These are phyloP conservation scores for Penicillium paradoxum DNA, from an alignment of 495 filamentous ascomycete species.

Conservation along the genomic window DNA sequence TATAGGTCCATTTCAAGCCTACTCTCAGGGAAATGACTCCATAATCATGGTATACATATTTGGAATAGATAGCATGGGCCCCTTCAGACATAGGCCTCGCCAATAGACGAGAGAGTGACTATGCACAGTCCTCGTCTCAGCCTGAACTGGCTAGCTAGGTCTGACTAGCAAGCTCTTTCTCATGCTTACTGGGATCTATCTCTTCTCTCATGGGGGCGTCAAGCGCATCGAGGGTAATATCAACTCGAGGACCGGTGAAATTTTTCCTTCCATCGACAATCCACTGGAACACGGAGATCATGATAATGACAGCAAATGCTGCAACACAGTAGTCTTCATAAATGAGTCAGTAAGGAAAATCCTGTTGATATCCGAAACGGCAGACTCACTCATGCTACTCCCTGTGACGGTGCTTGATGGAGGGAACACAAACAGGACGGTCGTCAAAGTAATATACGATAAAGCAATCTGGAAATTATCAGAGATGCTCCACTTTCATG, in stretches of 20 bases:
- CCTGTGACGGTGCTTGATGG: constrained; percentile 57
- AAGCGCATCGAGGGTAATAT: constrained; percentile 26
- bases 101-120: not conserved
- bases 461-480: constrained; percentile 48
- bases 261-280: constrained; percentile 63
- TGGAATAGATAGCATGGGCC: too few relatives aligned
- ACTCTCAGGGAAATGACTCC: too few relatives aligned
- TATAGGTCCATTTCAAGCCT: too few relatives aligned
- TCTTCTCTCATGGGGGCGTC: constrained; percentile 4
- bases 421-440: constrained; percentile 68
- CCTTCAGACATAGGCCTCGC: too few relatives aligned
- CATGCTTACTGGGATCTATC: not conserved
- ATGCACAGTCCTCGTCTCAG: not conserved
- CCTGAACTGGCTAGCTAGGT: not conserved
- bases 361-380: not conserved
- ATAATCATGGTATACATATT: too few relatives aligned
- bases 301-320: constrained; percentile 63
- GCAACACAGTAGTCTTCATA: constrained; percentile 57
- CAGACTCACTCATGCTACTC: constrained; percentile 59
- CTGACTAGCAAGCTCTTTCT: constrained; percentile 2
- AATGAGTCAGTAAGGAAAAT: not conserved
- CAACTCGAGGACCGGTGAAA: constrained; percentile 54
- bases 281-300: constrained; percentile 62
- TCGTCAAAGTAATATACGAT: constrained; percentile 59
- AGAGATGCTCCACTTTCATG: constrained; percentile 7